phyloP scores from a whole-genome alignment of 345 rosid species.

The Acer yangbiense region DNA sequence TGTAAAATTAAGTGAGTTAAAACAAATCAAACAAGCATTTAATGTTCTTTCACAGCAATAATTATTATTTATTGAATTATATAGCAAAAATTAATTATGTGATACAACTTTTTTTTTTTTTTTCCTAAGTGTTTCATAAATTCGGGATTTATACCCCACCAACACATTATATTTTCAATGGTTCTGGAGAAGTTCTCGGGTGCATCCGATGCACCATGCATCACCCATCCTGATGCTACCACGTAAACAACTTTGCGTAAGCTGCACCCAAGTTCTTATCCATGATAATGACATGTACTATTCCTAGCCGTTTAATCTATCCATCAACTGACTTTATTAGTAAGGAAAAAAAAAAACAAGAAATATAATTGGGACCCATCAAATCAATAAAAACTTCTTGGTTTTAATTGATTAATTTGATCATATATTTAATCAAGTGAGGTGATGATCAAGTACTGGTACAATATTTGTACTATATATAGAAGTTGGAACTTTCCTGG shows the following conservation, averaged over 20 bases:
- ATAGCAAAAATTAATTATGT: not conserved
- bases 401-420: not conserved
- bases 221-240: too few species aligned
- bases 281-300: not conserved
- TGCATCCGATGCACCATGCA: too few species aligned
- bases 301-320: not conserved
- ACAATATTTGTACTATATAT: not conserved
- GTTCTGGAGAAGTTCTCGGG: not conserved
- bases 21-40: too few species aligned
- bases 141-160: too few species aligned
- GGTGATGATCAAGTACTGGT: not conserved
- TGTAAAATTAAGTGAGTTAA: not conserved
- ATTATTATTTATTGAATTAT: too few species aligned
- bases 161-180: too few species aligned
- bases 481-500: conserved; percentile 7
- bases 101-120: too few species aligned
- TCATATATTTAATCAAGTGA: not conserved
- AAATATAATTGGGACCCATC: not conserved
- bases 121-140: too few species aligned
- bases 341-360: too few species aligned
- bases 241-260: too few species aligned
- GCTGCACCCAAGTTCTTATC: too few species aligned
- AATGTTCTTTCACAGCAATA: not conserved
- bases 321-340: not conserved
- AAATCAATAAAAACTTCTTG: not conserved